phyloP scores from a whole-genome alignment of 2,329 filamentous ascomycete genomes.

The Arthroderma sp. region DNA sequence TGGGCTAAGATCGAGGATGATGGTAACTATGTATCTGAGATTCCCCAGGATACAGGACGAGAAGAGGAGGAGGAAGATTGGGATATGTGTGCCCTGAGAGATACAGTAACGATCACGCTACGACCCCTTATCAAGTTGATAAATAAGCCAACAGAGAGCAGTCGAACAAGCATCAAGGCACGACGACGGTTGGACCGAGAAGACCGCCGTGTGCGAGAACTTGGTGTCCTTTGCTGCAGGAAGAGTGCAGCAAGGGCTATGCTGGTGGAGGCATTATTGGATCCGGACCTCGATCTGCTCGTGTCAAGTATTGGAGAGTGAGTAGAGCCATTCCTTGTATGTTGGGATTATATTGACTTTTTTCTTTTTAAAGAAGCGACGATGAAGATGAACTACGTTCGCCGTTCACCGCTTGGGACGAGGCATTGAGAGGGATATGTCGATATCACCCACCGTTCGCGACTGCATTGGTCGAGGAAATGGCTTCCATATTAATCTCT shows the following conservation, averaged over 20 bases:
- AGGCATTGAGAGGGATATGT: slow-evolving; percentile 27
- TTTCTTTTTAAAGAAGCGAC: background rate
- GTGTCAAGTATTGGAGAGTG: background rate
- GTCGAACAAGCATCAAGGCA: too few species aligned
- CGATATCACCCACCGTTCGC: slow-evolving; percentile 27
- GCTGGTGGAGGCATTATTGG: background rate
- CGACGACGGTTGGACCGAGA: background rate
- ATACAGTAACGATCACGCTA: background rate
- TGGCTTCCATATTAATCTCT: slow-evolving; percentile 29
- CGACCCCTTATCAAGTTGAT: background rate
- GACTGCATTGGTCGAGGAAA: slow-evolving; percentile 26
- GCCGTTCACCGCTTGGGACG: slow-evolving; percentile 27
- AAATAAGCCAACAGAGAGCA: too few species aligned
- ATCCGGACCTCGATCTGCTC: background rate
- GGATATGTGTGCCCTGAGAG: background rate
- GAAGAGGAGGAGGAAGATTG: background rate
- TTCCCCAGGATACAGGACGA: background rate
- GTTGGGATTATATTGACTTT: background rate
- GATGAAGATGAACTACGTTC: background rate
- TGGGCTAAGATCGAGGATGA: slow-evolving; percentile 48
- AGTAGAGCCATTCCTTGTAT: background rate
- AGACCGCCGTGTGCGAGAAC: background rate
- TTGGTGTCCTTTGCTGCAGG: background rate
- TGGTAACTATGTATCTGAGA: background rate
- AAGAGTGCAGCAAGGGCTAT: background rate